Evolutionary conservation across 257 asterid species (phyloP).

Genomic region (Scutellaria minor): DNA sequence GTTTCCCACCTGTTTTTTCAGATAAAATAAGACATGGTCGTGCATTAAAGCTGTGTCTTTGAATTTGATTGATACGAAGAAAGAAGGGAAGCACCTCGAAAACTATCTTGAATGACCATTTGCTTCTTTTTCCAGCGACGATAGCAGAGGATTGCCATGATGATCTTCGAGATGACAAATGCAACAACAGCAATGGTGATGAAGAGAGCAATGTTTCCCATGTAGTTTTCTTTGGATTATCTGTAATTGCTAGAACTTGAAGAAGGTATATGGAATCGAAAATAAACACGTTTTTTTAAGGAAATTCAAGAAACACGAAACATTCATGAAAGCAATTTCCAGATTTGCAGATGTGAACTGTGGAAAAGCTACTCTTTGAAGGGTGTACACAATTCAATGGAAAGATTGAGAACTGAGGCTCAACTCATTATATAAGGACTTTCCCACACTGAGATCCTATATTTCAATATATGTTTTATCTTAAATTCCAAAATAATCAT

Average conservation of each 20-base stretch:
- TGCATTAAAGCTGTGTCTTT: background rate
- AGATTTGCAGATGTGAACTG: background rate
- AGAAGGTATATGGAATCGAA: background rate
- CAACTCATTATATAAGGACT: conserved; percentile 16
- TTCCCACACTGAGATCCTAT: background rate
- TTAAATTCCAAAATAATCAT: no score
- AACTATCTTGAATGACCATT: conserved; percentile 53
- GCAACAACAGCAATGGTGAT: conserved; percentile 73
- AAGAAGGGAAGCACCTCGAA: conserved; percentile 47
- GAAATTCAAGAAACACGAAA: background rate
- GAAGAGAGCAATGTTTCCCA: conserved; percentile 60
- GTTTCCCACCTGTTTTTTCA: conserved; percentile 70
- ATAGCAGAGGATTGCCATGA: conserved; percentile 72
- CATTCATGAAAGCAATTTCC: background rate
- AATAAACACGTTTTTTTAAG: background rate
- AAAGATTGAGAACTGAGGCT: conserved; percentile 10
- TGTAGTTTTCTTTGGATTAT: conserved; percentile 23
- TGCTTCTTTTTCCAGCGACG: conserved; percentile 77
- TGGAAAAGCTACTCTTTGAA: background rate
- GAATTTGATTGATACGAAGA: background rate
- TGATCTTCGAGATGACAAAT: conserved; percentile 66
- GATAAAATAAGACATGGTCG: background rate
- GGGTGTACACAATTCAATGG: background rate
- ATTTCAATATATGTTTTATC: no score
- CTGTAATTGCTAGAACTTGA: conserved; percentile 13